Percentiles rank a stretch among this genome's conserved stretches.
Conservation (phyloP, 2,329 filamentous ascomycete species). For the Verticillium klebahnii region DNA sequence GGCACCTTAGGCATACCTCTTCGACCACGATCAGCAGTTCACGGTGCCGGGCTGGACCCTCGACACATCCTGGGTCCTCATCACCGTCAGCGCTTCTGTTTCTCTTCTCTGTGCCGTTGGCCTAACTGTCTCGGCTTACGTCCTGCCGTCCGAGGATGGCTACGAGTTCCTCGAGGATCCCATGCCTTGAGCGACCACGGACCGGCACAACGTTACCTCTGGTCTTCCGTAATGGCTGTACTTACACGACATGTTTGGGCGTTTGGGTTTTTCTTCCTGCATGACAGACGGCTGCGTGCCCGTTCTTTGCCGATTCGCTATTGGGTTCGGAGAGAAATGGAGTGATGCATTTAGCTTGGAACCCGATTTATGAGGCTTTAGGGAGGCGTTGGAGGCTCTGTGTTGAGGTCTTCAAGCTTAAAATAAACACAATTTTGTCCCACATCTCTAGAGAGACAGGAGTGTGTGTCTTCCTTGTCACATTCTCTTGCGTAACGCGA, state of each 20-base stretch:
- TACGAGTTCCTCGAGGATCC: slow-evolving; percentile 65
- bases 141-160: slow-evolving; percentile 75
- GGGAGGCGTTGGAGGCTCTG: no score
- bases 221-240: background rate
- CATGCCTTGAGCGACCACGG: slow-evolving; percentile 11
- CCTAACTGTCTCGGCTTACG: slow-evolving; percentile 61
- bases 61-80: slow-evolving; percentile 73
- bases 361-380: no score
- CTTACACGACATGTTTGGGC: slow-evolving; percentile 3
- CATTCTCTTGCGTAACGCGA: background rate
- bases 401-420: no score
- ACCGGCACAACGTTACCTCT: background rate
- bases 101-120: slow-evolving; percentile 50
- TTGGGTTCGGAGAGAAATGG: no score
- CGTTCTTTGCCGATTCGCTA: background rate
- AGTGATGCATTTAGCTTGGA: no score
- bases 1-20: slow-evolving; percentile 66
- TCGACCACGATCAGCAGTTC: slow-evolving; percentile 79
- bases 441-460: no score
- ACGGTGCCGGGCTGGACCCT: slow-evolving; percentile 74
- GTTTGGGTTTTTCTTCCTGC: background rate
- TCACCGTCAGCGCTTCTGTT: slow-evolving; percentile 50
- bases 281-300: background rate
- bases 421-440: no score
- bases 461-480: no score